Percentiles rank a stretch among this genome's conserved stretches.
Evolutionary conservation across 345 rosid species (phyloP).

Genomic region (Luvunga scandens): DNA sequence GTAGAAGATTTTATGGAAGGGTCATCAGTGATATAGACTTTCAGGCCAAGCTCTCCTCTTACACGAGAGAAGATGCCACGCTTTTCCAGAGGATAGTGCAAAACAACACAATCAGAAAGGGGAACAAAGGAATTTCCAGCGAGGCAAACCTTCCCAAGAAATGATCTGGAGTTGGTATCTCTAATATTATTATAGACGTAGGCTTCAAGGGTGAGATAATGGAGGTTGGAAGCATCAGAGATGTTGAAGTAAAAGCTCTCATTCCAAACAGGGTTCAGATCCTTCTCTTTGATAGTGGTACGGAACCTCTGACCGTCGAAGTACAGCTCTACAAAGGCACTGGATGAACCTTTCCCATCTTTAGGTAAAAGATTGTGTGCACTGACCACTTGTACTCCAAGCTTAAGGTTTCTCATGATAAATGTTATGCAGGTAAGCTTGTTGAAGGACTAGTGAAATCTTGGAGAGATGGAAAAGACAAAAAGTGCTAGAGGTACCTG

Average conservation of each 20-base stretch:
- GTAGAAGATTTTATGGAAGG: conserved; percentile 63
- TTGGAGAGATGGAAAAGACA: not conserved
- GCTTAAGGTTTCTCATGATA: conserved; percentile 76
- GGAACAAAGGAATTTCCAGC: conserved; percentile 87
- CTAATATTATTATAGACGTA: conserved; percentile 56
- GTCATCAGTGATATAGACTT: conserved; percentile 75
- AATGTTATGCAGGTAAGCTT: conserved; percentile 15
- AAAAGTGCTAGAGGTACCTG: conserved; percentile 30
- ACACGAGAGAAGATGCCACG: conserved; percentile 90
- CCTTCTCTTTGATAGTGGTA: conserved; percentile 82
- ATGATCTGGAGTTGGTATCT: conserved; percentile 65
- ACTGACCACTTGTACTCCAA: conserved; percentile 79
- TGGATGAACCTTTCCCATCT: conserved; percentile 90
- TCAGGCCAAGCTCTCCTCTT: conserved; percentile 91
- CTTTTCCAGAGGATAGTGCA: conserved; percentile 87
- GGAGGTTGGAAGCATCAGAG: conserved; percentile 77
- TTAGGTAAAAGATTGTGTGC: conserved; percentile 94
- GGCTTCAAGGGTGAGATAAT: conserved; percentile 72
- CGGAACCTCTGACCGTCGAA: conserved; percentile 89
- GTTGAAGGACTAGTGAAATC: conserved; percentile 4
- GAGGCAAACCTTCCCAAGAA: conserved; percentile 85
- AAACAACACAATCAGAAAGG: conserved; percentile 77
- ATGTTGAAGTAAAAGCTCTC: conserved; percentile 97
- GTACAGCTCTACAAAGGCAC: conserved; percentile 76
- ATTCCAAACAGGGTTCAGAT: conserved; percentile 92